Evolutionary conservation across 768 basidiomycete genomes (phyloP).

Genomic region (Fomitopsis serialis): DNA sequence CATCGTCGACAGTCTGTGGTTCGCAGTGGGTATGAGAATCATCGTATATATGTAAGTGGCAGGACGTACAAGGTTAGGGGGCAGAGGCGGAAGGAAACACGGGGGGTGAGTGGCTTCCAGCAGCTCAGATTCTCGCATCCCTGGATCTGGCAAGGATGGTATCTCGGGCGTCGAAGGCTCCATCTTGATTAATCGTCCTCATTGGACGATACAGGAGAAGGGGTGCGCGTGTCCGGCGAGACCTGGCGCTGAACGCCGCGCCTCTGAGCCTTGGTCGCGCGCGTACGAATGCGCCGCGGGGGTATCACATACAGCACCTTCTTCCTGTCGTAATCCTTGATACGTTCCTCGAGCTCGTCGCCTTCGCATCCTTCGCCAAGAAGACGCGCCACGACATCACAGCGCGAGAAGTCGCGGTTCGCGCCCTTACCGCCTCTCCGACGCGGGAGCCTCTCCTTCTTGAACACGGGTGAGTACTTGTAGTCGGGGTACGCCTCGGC

Average conservation of each 20-base stretch:
- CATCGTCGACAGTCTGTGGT: no score
- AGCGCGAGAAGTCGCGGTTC: conserved; percentile 31
- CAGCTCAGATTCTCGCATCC: no score
- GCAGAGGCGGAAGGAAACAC: no score
- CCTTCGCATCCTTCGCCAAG: conserved; percentile 29
- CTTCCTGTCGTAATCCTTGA: conserved; percentile 4
- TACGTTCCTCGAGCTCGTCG: conserved; percentile 20
- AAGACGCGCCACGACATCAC: conserved; percentile 31
- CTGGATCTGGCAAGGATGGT: no score
- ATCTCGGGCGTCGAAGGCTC: no score
- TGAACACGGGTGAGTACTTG: conserved; percentile 51
- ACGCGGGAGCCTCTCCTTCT: conserved; percentile 15
- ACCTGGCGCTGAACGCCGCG: no score
- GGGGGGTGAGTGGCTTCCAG: conserved; percentile 1
- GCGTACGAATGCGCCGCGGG: neutral
- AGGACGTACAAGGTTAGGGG: no score
- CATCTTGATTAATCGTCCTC: neutral
- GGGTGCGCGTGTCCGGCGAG: neutral
- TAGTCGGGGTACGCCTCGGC: conserved; percentile 51
- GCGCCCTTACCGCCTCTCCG: conserved; percentile 28
- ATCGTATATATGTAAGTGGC: no score
- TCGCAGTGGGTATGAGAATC: no score
- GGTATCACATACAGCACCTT: no score
- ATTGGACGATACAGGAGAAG: neutral
- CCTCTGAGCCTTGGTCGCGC: no score